These are phyloP conservation scores for Ophiostoma ulmi DNA, from an alignment of 2,329 filamentous ascomycete species.

Conservation along the genomic window DNA sequence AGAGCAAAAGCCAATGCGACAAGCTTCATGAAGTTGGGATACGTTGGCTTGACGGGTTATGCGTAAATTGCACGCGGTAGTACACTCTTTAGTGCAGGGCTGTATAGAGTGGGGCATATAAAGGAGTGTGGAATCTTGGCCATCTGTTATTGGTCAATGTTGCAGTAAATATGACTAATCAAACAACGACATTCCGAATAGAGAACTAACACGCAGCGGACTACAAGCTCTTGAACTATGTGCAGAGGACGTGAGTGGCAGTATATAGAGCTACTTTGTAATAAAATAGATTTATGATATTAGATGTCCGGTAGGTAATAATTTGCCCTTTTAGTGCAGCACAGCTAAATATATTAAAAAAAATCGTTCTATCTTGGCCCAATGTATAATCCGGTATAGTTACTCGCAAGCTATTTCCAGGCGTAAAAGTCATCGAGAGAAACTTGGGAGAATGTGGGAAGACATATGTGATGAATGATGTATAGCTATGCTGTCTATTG, in stretches of 20 bases:
- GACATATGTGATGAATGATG: background rate
- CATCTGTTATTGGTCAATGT: background rate
- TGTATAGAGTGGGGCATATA: background rate
- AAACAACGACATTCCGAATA: constrained; percentile 9
- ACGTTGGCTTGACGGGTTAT: background rate
- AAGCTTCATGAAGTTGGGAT: background rate
- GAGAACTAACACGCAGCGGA: constrained; percentile 4
- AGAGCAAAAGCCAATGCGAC: background rate
- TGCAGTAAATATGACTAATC: background rate
- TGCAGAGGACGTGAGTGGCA: background rate
- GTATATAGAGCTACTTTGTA: background rate
- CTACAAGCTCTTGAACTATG: background rate
- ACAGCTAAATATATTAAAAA: no score
- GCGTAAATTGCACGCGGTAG: background rate
- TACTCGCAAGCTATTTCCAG: background rate
- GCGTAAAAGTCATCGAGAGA: no score
- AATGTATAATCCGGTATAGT: background rate
- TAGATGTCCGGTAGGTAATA: no score
- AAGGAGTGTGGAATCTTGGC: background rate
- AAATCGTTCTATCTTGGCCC: background rate
- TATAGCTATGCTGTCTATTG: background rate
- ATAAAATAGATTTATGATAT: no score
- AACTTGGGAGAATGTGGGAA: no score
- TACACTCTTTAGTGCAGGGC: background rate
- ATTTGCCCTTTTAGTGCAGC: no score